phyloP scores from a whole-genome alignment of 441 rosid species.

The Omphalea diandra region DNA sequence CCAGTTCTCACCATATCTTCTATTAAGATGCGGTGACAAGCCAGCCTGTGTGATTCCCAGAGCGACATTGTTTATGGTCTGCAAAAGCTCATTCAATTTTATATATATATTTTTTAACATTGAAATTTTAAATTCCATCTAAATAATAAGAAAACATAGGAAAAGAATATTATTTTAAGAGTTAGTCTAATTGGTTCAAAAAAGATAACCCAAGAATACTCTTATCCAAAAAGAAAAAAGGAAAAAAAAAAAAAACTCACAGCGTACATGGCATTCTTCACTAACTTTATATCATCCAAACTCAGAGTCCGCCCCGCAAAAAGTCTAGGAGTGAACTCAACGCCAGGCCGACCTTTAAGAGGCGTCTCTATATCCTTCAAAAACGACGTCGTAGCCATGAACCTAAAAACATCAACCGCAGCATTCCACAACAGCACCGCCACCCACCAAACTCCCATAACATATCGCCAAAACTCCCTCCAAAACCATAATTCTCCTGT shows the following conservation, averaged over 20 bases:
- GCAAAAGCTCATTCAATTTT: background rate
- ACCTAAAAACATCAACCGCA: constrained; percentile 20
- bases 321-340: constrained; percentile 34
- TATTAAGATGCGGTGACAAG: constrained; percentile 37
- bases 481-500: background rate
- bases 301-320: constrained; percentile 32
- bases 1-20: constrained; percentile 34
- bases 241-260: constrained; percentile 25
- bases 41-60: constrained; percentile 49
- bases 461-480: background rate
- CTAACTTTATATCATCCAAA: constrained; percentile 42
- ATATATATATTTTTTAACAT: background rate
- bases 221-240: background rate
- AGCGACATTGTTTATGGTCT: constrained; percentile 48
- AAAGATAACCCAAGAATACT: too few species aligned
- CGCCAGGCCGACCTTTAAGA: constrained; percentile 29
- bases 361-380: constrained; percentile 40
- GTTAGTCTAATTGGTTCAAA: background rate
- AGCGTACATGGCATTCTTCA: constrained; percentile 40
- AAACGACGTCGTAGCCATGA: constrained; percentile 19
- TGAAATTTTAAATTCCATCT: background rate
- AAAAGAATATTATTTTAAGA: too few species aligned
- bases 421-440: constrained; percentile 17
- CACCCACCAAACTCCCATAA: background rate
- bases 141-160: background rate